Conservation (phyloP, 2,329 filamentous ascomycete genomes). For the Hypoxylon sp. region DNA sequence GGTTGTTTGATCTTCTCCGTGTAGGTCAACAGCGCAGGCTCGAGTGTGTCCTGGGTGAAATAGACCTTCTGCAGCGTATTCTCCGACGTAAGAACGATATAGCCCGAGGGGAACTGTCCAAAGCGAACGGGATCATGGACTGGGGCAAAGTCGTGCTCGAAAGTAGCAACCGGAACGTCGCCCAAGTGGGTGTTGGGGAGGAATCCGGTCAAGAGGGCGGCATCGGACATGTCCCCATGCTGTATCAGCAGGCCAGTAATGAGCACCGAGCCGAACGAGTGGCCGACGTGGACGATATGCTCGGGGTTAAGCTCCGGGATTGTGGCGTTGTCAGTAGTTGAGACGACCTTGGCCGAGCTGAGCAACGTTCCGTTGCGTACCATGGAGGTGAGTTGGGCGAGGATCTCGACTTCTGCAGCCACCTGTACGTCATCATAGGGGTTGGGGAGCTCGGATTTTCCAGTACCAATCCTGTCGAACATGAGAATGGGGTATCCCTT, state of each 20-base stretch:
- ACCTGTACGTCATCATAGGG: slow-evolving; percentile 58
- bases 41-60: slow-evolving; percentile 52
- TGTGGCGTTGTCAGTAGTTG: slow-evolving; percentile 23
- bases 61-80: slow-evolving; percentile 55
- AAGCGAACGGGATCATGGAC: slow-evolving; percentile 43
- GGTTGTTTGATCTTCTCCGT: slow-evolving; percentile 55
- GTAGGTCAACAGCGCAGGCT: slow-evolving; percentile 51
- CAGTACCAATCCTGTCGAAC: slow-evolving; percentile 58
- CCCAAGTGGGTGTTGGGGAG: slow-evolving; percentile 49
- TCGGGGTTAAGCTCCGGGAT: slow-evolving; percentile 47
- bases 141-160: slow-evolving; percentile 46
- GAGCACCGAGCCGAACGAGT: slow-evolving; percentile 50
- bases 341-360: slow-evolving; percentile 34
- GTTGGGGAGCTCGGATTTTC: slow-evolving; percentile 56
- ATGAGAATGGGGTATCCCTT: slow-evolving; percentile 59
- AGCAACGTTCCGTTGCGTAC: slow-evolving; percentile 55
- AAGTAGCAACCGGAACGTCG: slow-evolving; percentile 38
- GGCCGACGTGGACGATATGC: slow-evolving; percentile 52
- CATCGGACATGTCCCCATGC: slow-evolving; percentile 56
- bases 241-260: slow-evolving; percentile 51
- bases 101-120: slow-evolving; percentile 43
- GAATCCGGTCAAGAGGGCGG: slow-evolving; percentile 58
- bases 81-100: slow-evolving; percentile 45
- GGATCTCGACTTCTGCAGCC: slow-evolving; percentile 57
- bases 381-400: slow-evolving; percentile 56